Conservation (phyloP, 257 asterid species). For the Galeopsis tetrahit region DNA sequence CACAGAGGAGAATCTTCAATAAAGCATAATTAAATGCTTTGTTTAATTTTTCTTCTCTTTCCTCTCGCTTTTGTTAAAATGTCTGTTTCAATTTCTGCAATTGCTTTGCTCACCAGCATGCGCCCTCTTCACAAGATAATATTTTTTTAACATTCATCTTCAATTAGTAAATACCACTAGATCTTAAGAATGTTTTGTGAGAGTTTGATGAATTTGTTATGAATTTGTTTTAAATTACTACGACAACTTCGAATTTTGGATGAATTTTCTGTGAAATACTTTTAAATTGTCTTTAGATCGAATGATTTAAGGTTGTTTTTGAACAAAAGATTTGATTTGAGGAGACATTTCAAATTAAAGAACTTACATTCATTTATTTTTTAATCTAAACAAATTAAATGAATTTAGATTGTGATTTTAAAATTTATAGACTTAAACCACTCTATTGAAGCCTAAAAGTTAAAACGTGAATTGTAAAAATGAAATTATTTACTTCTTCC, state of each 20-base stretch:
- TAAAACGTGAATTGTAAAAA: too few species aligned
- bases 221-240: background rate
- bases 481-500: too few species aligned
- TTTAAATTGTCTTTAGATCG: too few species aligned
- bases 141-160: background rate
- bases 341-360: too few species aligned
- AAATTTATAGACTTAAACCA: too few species aligned
- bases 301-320: too few species aligned
- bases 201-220: background rate
- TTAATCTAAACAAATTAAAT: too few species aligned
- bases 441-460: too few species aligned
- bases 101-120: constrained; percentile 42
- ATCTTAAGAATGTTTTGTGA: background rate
- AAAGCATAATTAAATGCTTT: constrained; percentile 32
- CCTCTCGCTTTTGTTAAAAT: background rate
- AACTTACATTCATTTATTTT: too few species aligned
- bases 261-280: background rate
- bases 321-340: too few species aligned
- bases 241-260: background rate
- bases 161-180: background rate
- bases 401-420: too few species aligned
- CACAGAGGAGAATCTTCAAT: constrained; percentile 34
- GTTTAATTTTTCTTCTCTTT: constrained; percentile 27
- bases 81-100: constrained; percentile 32
- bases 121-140: constrained; percentile 29